These are phyloP conservation scores for Mycena filopes DNA, from an alignment of 768 basidiomycete species.

Conservation along the genomic window DNA sequence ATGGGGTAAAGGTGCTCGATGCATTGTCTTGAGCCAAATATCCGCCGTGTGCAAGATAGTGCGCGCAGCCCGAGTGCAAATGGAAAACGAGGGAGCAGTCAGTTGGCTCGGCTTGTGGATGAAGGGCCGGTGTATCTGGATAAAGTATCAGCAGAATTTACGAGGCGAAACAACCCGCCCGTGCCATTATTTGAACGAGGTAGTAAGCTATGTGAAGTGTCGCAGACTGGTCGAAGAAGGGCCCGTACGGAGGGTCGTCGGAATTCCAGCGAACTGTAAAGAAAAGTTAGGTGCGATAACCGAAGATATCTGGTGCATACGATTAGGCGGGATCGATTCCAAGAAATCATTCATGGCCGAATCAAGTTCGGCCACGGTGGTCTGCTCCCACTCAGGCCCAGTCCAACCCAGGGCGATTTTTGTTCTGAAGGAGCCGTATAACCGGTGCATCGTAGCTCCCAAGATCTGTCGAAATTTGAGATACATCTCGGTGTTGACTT, in stretches of 20 bases:
- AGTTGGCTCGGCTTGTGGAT: constrained; percentile 9
- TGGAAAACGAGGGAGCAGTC: constrained; percentile 6
- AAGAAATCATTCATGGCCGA: constrained; percentile 63
- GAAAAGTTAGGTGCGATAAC: not conserved
- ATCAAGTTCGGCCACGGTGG: constrained; percentile 60
- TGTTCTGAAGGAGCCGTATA: constrained; percentile 45
- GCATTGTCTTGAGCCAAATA: constrained; percentile 9
- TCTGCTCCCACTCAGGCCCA: constrained; percentile 51
- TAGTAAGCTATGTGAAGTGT: too few species aligned
- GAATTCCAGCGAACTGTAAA: constrained; percentile 48
- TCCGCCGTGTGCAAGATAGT: constrained; percentile 10
- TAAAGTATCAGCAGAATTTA: too few species aligned
- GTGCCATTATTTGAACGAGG: too few species aligned
- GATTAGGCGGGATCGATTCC: constrained; percentile 37
- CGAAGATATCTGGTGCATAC: constrained; percentile 35
- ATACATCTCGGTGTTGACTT: not conserved
- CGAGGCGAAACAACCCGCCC: too few species aligned
- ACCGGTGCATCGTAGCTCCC: not conserved
- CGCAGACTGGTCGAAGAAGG: too few species aligned
- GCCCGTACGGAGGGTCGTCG: constrained; percentile 10
- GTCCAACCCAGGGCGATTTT: constrained; percentile 45
- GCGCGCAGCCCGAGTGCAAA: constrained; percentile 20
- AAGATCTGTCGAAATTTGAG: not conserved
- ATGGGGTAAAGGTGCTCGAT: not conserved
- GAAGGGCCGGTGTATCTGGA: constrained; percentile 35